Conservation (phyloP, 176 grass and related monocot genomes). For the Pontederia paniculata region DNA sequence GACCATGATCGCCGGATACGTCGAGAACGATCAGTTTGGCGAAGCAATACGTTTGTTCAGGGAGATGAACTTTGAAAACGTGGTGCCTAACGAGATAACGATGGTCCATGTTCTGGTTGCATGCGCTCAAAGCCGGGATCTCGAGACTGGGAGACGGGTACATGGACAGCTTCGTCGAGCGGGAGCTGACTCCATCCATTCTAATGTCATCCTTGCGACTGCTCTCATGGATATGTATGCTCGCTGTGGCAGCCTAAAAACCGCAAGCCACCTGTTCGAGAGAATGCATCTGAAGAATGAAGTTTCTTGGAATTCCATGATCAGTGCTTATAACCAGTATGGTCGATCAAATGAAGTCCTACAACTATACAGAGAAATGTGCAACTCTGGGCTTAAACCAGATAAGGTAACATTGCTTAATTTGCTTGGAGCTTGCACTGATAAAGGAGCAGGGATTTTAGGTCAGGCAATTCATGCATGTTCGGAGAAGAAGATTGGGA, state of each 20-base stretch:
- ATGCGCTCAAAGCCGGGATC: slow-evolving; percentile 27
- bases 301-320: slow-evolving; percentile 36
- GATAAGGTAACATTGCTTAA: slow-evolving; percentile 34
- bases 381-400: slow-evolving; percentile 4
- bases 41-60: slow-evolving; percentile 26
- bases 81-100: slow-evolving; percentile 26
- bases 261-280: slow-evolving; percentile 14
- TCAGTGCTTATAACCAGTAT: slow-evolving; percentile 18
- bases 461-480: slow-evolving; percentile 23
- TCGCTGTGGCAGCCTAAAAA: slow-evolving; percentile 10
- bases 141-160: slow-evolving; percentile 24
- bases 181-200: slow-evolving; percentile 4
- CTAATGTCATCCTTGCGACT: slow-evolving; percentile 12
- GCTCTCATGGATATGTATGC: slow-evolving; percentile 14
- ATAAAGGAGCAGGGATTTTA: slow-evolving; percentile 7
- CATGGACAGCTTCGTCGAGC: slow-evolving; percentile 5
- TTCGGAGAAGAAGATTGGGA: slow-evolving; percentile 28
- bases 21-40: background rate
- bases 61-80: slow-evolving; percentile 10
- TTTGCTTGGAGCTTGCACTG: slow-evolving; percentile 21
- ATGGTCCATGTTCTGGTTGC: slow-evolving; percentile 27
- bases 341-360: slow-evolving; percentile 16
- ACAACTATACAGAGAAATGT: slow-evolving; percentile 19
- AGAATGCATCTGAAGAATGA: slow-evolving; percentile 19
- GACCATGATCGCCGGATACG: slow-evolving; percentile 29